Percentiles rank a stretch among this genome's conserved stretches.
These are phyloP conservation scores for Lentinula aciculospora DNA, from an alignment of 768 basidiomycete genomes.

Conservation along the genomic window DNA sequence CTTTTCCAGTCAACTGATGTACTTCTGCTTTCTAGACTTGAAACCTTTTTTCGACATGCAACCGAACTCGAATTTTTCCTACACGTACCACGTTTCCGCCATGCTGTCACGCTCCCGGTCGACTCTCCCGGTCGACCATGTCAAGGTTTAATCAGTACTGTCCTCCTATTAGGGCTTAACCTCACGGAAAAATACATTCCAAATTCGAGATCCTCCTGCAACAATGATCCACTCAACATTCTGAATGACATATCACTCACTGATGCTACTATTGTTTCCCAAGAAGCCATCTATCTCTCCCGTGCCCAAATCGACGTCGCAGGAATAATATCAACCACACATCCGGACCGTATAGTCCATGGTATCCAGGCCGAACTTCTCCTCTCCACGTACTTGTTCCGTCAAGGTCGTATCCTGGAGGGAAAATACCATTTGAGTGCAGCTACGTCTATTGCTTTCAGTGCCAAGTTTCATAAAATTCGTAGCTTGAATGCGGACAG, in stretches of 20 bases:
- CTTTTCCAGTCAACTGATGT: too few species aligned
- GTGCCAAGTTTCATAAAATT: slow-evolving; percentile 24
- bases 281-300: slow-evolving; percentile 42
- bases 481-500: slow-evolving; percentile 12
- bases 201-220: background rate
- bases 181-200: slow-evolving; percentile 28
- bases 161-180: slow-evolving; percentile 49
- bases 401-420: slow-evolving; percentile 31
- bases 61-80: slow-evolving; percentile 66
- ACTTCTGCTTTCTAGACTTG: slow-evolving; percentile 49
- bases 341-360: slow-evolving; percentile 26
- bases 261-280: slow-evolving; percentile 14
- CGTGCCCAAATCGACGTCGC: slow-evolving; percentile 35
- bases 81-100: slow-evolving; percentile 38
- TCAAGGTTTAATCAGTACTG: slow-evolving; percentile 40
- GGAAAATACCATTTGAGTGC: slow-evolving; percentile 35
- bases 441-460: slow-evolving; percentile 23
- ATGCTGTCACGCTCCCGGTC: slow-evolving; percentile 39
- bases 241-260: background rate
- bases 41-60: slow-evolving; percentile 53
- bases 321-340: slow-evolving; percentile 4
- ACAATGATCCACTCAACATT: background rate
- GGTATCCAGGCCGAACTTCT: slow-evolving; percentile 34
- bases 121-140: slow-evolving; percentile 41
- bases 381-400: slow-evolving; percentile 37